These are phyloP conservation scores for Lolium perenne DNA, from an alignment of 176 grass and related monocot species.

Conservation along the genomic window DNA sequence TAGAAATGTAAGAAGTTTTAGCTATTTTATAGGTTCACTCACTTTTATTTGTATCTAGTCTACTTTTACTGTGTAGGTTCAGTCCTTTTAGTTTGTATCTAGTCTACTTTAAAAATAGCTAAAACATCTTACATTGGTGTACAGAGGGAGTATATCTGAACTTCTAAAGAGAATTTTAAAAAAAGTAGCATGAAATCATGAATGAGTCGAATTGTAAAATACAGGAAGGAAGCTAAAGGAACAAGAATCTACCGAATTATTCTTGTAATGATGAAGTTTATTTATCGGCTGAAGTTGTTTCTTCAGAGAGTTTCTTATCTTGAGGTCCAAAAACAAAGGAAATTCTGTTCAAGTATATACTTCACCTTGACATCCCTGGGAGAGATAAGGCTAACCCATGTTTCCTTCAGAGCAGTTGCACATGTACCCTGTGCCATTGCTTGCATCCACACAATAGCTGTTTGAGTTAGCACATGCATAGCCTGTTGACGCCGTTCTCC, in stretches of 20 bases:
- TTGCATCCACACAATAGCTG: constrained; percentile 20
- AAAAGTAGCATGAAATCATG: not conserved
- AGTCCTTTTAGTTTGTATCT: no score
- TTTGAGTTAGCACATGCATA: constrained; percentile 42
- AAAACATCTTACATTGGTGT: no score
- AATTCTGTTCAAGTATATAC: not conserved
- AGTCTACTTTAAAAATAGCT: no score
- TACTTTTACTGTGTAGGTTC: no score
- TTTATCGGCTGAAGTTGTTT: not conserved
- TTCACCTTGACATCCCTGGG: constrained; percentile 45
- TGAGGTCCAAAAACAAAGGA: not conserved
- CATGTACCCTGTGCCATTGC: constrained; percentile 40
- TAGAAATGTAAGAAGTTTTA: no score
- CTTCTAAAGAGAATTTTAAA: constrained; percentile 26
- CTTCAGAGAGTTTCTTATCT: not conserved
- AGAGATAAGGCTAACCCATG: constrained; percentile 43
- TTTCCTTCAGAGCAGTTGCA: constrained; percentile 51
- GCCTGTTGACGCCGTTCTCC: not conserved
- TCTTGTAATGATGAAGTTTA: not conserved
- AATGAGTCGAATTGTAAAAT: not conserved
- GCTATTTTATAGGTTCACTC: no score
- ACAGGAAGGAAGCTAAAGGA: not conserved
- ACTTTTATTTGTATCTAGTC: no score
- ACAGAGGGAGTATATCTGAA: no score
- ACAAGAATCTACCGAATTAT: not conserved